A percentile compares a stretch with the other conserved stretches of the same genome.
phyloP scores from a whole-genome alignment of 345 rosid genomes.

The Heritiera littoralis region DNA sequence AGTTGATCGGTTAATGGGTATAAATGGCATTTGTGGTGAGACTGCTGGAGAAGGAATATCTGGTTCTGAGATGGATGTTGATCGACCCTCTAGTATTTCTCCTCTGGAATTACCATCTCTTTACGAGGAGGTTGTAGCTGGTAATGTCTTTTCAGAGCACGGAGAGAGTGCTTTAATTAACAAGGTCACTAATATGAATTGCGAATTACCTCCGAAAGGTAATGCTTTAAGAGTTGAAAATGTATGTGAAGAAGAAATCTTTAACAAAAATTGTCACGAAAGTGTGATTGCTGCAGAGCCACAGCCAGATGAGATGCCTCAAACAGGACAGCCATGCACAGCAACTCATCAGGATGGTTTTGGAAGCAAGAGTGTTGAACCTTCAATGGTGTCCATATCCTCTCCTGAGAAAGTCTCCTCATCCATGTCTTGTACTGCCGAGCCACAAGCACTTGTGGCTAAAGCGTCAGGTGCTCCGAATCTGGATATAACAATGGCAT shows the following conservation, averaged over 20 bases:
- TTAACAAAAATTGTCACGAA: constrained; percentile 9
- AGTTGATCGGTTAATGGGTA: constrained; percentile 4
- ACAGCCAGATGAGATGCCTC: constrained; percentile 9
- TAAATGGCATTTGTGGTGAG: constrained; percentile 19
- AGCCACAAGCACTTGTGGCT: constrained; percentile 14
- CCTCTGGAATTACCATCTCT: constrained; percentile 18
- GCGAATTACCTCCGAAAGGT: neutral
- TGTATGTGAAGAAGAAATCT: constrained; percentile 9
- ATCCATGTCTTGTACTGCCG: neutral
- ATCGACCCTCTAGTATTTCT: constrained; percentile 21
- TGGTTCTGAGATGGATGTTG: constrained; percentile 27
- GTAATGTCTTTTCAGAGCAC: constrained; percentile 14
- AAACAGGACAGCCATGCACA: constrained; percentile 15
- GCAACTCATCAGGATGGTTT: constrained; percentile 9
- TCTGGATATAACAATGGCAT: constrained; percentile 14
- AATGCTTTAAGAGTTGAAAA: constrained; percentile 14
- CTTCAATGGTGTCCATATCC: constrained; percentile 8
- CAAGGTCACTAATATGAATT: constrained; percentile 2
- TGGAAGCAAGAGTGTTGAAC: constrained; percentile 10
- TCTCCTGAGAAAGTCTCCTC: constrained; percentile 13
- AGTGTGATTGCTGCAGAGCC: constrained; percentile 19
- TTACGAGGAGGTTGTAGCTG: constrained; percentile 24
- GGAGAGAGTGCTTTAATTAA: neutral
- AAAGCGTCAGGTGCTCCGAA: neutral
- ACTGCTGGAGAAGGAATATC: constrained; percentile 28